Percentiles rank a stretch among this genome's conserved stretches.
Evolutionary conservation across 257 asterid species (phyloP).

Genomic region (Ilex asprella): DNA sequence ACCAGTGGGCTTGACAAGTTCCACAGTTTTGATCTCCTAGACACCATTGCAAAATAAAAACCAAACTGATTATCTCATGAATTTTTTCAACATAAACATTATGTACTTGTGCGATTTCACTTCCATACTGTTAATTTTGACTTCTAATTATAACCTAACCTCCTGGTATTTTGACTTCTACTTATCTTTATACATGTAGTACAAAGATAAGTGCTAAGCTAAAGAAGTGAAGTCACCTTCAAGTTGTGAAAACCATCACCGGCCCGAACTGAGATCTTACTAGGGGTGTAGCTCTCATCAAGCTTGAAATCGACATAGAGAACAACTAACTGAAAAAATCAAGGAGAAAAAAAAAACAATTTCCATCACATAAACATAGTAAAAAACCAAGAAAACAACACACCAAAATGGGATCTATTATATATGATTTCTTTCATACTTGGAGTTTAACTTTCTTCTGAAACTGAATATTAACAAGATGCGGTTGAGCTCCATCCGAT

Average conservation of each 20-base stretch:
- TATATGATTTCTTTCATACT: constrained; percentile 14
- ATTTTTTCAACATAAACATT: too few relatives aligned
- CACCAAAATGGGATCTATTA: neutral
- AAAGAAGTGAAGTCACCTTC: constrained; percentile 41
- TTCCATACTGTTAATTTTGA: too few relatives aligned
- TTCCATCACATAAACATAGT: neutral
- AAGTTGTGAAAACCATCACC: constrained; percentile 96
- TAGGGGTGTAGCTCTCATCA: constrained; percentile 97
- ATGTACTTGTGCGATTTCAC: too few relatives aligned
- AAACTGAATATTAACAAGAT: constrained; percentile 85
- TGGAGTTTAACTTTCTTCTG: constrained; percentile 91
- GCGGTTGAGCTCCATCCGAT: constrained; percentile 98
- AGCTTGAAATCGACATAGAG: constrained; percentile 90
- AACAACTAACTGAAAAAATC: constrained; percentile 38
- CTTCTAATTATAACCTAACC: too few relatives aligned
- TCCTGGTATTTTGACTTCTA: too few relatives aligned
- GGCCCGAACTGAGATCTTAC: constrained; percentile 80
- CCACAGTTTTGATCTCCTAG: constrained; percentile 84
- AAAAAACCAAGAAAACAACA: constrained; percentile 3
- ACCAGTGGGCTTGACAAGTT: constrained; percentile 83
- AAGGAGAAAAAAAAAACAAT: neutral
- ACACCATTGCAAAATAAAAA: constrained; percentile 8
- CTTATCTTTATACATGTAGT: too few relatives aligned
- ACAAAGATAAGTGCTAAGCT: too few relatives aligned
- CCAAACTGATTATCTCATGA: neutral